A percentile compares a stretch with the other conserved stretches of the same genome.
Conservation (phyloP, 257 asterid species). For the Solanum arcanum region DNA sequence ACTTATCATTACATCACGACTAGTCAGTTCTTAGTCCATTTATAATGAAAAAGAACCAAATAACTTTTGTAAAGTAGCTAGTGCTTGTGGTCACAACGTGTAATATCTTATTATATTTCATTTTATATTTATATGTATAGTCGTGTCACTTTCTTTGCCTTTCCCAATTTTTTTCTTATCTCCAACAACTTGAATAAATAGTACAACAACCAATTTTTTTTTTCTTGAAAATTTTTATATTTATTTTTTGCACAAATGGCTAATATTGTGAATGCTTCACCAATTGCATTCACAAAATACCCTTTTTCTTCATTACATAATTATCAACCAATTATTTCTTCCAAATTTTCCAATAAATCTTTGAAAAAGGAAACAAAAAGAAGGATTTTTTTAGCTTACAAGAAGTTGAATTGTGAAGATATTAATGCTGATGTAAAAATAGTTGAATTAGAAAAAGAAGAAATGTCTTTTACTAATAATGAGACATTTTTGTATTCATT, state of each 20-base stretch:
- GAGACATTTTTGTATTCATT: conserved; percentile 44
- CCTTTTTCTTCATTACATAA: conserved; percentile 8
- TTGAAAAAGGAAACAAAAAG: neutral
- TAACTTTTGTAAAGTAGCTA: neutral
- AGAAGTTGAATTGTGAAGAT: conserved; percentile 6
- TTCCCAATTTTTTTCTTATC: conserved; percentile 18
- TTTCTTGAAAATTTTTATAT: neutral
- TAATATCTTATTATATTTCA: neutral
- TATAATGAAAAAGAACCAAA: neutral
- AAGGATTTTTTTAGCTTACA: conserved; percentile 11
- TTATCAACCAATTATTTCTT: conserved; percentile 5
- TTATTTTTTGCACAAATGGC: conserved; percentile 22
- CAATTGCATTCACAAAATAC: conserved; percentile 16
- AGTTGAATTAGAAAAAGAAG: conserved; percentile 4
- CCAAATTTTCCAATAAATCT: neutral
- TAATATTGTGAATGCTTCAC: conserved; percentile 33
- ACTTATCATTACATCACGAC: neutral
- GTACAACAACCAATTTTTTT: neutral
- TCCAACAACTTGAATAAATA: neutral
- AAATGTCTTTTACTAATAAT: neutral
- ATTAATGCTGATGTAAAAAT: neutral
- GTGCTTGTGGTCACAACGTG: conserved; percentile 41
- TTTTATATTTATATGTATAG: neutral
- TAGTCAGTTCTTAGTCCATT: neutral
- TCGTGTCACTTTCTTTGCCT: conserved; percentile 70